Evolutionary conservation across 768 basidiomycete genomes (phyloP).

Genomic region (Epithele typhae): DNA sequence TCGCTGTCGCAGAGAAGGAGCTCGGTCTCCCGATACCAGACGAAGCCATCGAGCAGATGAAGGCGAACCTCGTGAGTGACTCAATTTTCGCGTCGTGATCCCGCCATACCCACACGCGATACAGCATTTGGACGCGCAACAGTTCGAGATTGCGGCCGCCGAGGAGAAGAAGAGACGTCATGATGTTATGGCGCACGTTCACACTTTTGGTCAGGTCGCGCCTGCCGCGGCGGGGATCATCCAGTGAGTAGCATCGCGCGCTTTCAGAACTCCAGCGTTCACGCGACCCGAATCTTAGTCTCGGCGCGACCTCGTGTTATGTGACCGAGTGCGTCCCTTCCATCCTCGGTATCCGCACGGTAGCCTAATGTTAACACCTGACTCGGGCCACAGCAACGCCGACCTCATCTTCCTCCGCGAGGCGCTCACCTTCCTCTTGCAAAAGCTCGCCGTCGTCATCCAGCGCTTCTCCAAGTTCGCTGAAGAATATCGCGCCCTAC

Average conservation of each 20-base stretch:
- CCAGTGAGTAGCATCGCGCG: constrained; percentile 50
- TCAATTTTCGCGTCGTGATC: too few species aligned
- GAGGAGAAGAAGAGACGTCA: constrained; percentile 98
- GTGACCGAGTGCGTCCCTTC: constrained; percentile 83
- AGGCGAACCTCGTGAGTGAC: constrained; percentile 72
- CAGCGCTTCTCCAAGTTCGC: constrained; percentile 86
- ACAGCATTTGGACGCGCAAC: constrained; percentile 78
- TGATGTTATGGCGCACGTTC: constrained; percentile 99
- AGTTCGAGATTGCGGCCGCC: constrained; percentile 86
- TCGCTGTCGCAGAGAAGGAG: constrained; percentile 95
- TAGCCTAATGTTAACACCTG: too few species aligned
- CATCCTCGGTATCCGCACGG: too few species aligned
- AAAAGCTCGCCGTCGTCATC: constrained; percentile 87
- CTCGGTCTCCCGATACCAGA: constrained; percentile 88
- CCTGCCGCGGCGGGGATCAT: constrained; percentile 96
- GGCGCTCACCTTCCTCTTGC: constrained; percentile 78
- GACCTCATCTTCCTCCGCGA: constrained; percentile 95
- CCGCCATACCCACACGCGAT: not conserved
- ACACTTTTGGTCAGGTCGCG: constrained; percentile 92
- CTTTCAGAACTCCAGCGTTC: not conserved
- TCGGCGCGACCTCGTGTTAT: constrained; percentile 95
- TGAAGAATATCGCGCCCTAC: constrained; percentile 77
- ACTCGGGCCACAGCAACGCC: constrained; percentile 42
- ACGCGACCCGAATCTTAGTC: constrained; percentile 44
- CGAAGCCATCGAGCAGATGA: constrained; percentile 92